Evolutionary conservation across 306 rosid genomes (phyloP), one percentile per base, ranked within the genome.

Genomic region (Nissolia schottii): DNA sequence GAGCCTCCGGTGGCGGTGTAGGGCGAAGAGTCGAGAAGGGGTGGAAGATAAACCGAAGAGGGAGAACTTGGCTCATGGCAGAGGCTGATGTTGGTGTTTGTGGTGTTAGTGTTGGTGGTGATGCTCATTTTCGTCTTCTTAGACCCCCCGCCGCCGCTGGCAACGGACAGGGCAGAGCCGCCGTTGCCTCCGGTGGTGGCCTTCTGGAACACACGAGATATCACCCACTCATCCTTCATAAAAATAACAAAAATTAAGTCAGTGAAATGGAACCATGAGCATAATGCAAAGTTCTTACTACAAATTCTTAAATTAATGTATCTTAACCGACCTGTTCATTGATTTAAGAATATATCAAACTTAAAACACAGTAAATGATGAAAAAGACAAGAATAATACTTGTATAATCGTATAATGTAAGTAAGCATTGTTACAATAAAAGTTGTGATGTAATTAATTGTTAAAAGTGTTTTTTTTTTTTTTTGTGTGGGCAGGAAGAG

Each of bases 201-300:
- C 80, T 95, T 91, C 78, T 89, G 92, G 46, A 95, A 95, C 11
- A 95, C 97, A 31, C 97, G 80, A 23, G 97, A 95, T 15, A 95
- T 95, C 7, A 95, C 99, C 99, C 99, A 95, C 79, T 95, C 99
- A 7, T 91, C 97, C 99, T 95, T 19, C 43, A 66, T 29, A 0
- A 46, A 15, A 50, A 40, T 0, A 40, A 1, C 27, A 7, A 22
- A 31, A 11, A 29, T 69, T 6, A 48, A 31, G 23, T 67, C 8
- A 57, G 61, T 25, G 20, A 37, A 18, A 37, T 22, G 14, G 2
- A 8, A 37, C 8, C 38, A 5, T 7, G 8, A 5, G 38, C 2
- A 37, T 1, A 2, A 37, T 37, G n/a, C n/a, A n/a, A n/a, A n/a
- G n/a, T n/a, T n/a, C n/a, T n/a, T n/a, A n/a, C n/a, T n/a, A n/a